A percentile compares a stretch with the other conserved stretches of the same genome.
Evolutionary conservation across 768 basidiomycete species (phyloP).

Genomic region (Amanita rimosa): DNA sequence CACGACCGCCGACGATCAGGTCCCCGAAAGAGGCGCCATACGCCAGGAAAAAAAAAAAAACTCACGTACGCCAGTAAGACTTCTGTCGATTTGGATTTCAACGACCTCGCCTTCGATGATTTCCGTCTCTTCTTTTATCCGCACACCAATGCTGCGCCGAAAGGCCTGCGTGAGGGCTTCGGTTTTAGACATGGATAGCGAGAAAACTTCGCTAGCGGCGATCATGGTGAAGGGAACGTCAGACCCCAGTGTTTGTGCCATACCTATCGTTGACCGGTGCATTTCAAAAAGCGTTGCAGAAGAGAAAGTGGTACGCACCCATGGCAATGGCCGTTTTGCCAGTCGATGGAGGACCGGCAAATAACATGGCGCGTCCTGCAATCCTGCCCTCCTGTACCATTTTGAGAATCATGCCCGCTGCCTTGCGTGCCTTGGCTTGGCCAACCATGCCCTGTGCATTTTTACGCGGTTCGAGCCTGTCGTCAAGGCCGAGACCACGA

Average conservation of each 20-base stretch:
- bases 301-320: slow-evolving; percentile 36
- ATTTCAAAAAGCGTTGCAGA: not conserved
- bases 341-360: slow-evolving; percentile 94
- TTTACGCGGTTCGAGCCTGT: slow-evolving; percentile 78
- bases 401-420: slow-evolving; percentile 93
- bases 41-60: slow-evolving; percentile 3
- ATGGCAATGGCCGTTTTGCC: slow-evolving; percentile 98
- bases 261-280: slow-evolving; percentile 38
- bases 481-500: slow-evolving; percentile 88
- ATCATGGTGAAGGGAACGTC: slow-evolving; percentile 98
- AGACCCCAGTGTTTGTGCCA: slow-evolving; percentile 38
- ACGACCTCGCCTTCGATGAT: slow-evolving; percentile 97
- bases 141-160: slow-evolving; percentile 76
- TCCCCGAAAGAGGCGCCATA: not conserved
- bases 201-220: slow-evolving; percentile 96
- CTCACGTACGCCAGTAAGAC: slow-evolving; percentile 75
- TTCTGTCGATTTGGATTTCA: slow-evolving; percentile 96
- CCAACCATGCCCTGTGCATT: slow-evolving; percentile 97
- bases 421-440: slow-evolving; percentile 91
- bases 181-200: slow-evolving; percentile 89
- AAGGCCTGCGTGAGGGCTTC: slow-evolving; percentile 97
- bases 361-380: slow-evolving; percentile 91
- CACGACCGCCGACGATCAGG: not conserved
- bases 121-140: slow-evolving; percentile 97
- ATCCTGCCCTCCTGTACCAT: slow-evolving; percentile 97